phyloP scores from a whole-genome alignment of 73 alveolate genomes.

The Blepharisma japonicum region DNA sequence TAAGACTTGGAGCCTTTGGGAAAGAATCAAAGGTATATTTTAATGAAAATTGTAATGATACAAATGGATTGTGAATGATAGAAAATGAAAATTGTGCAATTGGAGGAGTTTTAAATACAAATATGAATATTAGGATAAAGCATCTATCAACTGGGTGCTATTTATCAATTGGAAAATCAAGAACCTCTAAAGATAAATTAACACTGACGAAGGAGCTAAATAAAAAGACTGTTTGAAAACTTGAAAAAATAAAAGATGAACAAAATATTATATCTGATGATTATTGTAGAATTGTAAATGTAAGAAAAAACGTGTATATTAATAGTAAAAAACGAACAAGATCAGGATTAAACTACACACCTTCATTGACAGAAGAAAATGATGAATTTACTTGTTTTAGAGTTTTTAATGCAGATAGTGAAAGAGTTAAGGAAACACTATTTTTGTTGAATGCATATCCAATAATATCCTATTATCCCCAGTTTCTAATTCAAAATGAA shows the following conservation, averaged over 20 bases:
- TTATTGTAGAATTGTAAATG: no score
- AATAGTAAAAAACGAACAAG: no score
- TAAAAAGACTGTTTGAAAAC: no score
- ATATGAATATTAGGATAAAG: neutral
- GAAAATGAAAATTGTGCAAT: neutral
- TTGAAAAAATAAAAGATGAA: no score
- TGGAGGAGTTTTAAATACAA: constrained; percentile 12
- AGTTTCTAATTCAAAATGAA: no score
- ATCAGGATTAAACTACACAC: no score
- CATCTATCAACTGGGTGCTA: constrained; percentile 15
- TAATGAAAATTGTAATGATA: neutral
- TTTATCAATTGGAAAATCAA: constrained; percentile 21
- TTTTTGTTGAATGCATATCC: constrained; percentile 24
- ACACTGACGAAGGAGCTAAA: no score
- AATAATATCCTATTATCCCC: no score
- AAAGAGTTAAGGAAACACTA: constrained; percentile 17
- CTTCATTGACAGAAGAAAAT: no score
- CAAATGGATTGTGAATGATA: constrained; percentile 25
- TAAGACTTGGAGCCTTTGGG: neutral
- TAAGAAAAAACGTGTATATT: no score
- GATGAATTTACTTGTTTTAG: neutral
- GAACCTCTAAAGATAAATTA: neutral
- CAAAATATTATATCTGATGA: no score
- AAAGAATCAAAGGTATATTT: neutral
- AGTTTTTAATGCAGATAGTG: neutral